Evolutionary conservation across 495 filamentous ascomycete genomes (phyloP), one percentile per base, ranked within the genome.

Genomic region (Penicillium roqueforti): DNA sequence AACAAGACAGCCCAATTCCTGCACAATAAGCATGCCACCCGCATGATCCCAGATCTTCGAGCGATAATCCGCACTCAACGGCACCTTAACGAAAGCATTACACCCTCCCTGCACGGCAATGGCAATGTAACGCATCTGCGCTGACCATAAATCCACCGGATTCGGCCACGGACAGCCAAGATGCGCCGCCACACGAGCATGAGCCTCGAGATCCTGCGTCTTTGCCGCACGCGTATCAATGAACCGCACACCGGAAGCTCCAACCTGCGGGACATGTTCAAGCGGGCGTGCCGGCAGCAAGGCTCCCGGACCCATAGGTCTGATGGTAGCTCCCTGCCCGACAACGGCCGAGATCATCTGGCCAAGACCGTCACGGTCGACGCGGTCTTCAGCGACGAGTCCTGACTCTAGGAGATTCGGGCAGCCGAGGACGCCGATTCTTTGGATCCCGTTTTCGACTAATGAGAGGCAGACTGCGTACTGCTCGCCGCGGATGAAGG

Each of bases 41-140:
- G 82, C 80, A 66, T 89, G 86, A 57, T 89, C 86, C 86, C 86
- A 89, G 14, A 86, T 73, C 66, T 85, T 84, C n/a, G 78, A 84
- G 23, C 70, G 70, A 52, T 83, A 72, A 0, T 69, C 64, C 3
- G 67, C 60, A 4, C 72, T 70, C 53, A 74, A 72, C 47, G 86
- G 84, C 10, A 88, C 71, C 73, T 87, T 85, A 13, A 89, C 60
- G 6, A 81, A 77, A 41, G 79, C 70, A 65, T 86, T 84, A 13
- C 77, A 81, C 6, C 80, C 75, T 13, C 62, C 62, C 3, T 80
- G 81, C 11, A 86, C 67, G 0, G 82, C 81, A 29, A 88, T 72
- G 8, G 77, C 74, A 3, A 81, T 77, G 71, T 87, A 89, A 32
- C 86, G 76, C 56, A 84, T 75, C 36, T 87, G 83, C 68, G 83